Conservation (phyloP, 2,329 filamentous ascomycete genomes). For the Hymenoscyphus albidus region DNA sequence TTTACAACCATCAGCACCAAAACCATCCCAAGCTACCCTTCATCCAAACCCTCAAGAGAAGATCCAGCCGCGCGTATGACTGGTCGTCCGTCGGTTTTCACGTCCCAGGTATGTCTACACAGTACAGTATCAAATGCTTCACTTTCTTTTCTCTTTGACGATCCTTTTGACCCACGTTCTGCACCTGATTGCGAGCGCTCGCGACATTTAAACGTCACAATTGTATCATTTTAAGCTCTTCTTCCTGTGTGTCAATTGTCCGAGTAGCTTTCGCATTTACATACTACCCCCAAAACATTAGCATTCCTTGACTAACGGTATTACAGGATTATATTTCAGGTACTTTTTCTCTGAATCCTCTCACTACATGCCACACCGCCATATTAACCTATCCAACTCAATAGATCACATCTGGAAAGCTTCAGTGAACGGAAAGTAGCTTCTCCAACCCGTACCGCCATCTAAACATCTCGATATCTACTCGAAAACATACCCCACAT, state of each 20-base stretch:
- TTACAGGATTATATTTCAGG: conserved; percentile 72
- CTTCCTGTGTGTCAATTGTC: conserved; percentile 4
- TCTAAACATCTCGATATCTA: conserved; percentile 17
- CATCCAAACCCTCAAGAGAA: conserved; percentile 9
- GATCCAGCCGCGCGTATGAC: conserved; percentile 68
- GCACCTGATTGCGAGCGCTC: conserved; percentile 19
- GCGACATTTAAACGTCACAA: conserved; percentile 12
- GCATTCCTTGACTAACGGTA: conserved; percentile 41
- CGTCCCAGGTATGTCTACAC: conserved; percentile 65
- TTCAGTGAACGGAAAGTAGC: conserved; percentile 38
- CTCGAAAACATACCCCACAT: conserved; percentile 33
- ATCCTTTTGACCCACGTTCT: conserved; percentile 18
- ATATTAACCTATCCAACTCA: conserved; percentile 20
- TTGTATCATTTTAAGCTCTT: conserved; percentile 1
- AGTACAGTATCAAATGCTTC: conserved; percentile 9
- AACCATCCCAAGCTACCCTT: neutral
- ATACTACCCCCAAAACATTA: conserved; percentile 6
- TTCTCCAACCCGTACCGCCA: conserved; percentile 19
- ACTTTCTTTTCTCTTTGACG: neutral
- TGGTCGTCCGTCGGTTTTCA: conserved; percentile 80
- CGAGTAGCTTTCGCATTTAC: conserved; percentile 1
- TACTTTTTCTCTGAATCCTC: conserved; percentile 33
- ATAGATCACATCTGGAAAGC: conserved; percentile 44
- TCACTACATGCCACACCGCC: conserved; percentile 23
- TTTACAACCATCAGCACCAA: neutral